These are phyloP conservation scores for Cytauxzoon felis DNA, from an alignment of 169 alveolate species.

Conservation along the genomic window DNA sequence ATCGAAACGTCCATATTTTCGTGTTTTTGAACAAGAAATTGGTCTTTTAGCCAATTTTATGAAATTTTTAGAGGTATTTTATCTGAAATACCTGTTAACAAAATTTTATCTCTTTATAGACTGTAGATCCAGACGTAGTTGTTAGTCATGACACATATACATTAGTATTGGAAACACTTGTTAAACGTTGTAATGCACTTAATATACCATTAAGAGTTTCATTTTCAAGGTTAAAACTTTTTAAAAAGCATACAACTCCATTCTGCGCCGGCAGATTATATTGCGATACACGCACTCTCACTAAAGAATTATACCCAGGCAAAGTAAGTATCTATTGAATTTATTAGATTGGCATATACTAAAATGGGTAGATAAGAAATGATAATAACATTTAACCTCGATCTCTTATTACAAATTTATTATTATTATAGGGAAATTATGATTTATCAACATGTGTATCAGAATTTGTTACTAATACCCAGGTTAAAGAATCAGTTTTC, in stretches of 20 bases:
- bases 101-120: constrained; percentile 8
- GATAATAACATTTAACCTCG: no score
- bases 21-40: constrained; percentile 57
- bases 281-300: constrained; percentile 53
- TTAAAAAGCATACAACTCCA: constrained; percentile 36
- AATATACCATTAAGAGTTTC: constrained; percentile 58
- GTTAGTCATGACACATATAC: constrained; percentile 67
- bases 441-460: constrained; percentile 48
- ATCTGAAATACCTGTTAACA: constrained; percentile 6
- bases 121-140: constrained; percentile 67
- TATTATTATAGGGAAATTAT: constrained; percentile 40
- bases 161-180: constrained; percentile 52
- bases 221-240: constrained; percentile 46
- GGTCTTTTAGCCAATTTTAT: constrained; percentile 58
- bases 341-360: neutral
- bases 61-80: constrained; percentile 31
- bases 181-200: constrained; percentile 54
- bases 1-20: constrained; percentile 43
- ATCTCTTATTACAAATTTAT: no score
- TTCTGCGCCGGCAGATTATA: constrained; percentile 44
- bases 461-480: constrained; percentile 26
- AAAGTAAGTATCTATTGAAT: constrained; percentile 8
- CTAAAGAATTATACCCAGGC: constrained; percentile 48
- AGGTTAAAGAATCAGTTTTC: constrained; percentile 12
- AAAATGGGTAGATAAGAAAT: neutral